phyloP scores from a whole-genome alignment of 1,139 yeast genomes.

The Ashbya aceris region DNA sequence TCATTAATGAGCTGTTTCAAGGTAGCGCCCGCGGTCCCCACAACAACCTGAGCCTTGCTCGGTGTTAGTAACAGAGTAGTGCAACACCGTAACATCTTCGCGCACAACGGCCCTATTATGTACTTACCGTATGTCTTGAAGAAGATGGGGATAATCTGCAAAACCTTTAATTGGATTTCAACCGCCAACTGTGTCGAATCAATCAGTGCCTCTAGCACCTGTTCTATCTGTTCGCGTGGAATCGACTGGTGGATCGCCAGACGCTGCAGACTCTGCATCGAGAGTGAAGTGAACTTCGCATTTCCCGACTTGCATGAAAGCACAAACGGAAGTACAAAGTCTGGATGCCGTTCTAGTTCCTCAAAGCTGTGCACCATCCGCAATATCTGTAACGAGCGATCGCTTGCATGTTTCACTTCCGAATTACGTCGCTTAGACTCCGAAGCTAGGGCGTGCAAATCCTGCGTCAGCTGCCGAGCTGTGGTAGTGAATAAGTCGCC shows the following conservation, averaged over 20 bases:
- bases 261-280: conserved; percentile 60
- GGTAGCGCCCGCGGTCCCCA: conserved; percentile 91
- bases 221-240: conserved; percentile 42
- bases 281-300: conserved; percentile 60
- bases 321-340: conserved; percentile 60
- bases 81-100: conserved; percentile 59
- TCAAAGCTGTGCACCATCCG: conserved; percentile 31
- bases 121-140: conserved; percentile 51
- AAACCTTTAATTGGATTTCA: conserved; percentile 79
- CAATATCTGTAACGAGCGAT: conserved; percentile 44
- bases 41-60: conserved; percentile 65
- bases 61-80: conserved; percentile 54
- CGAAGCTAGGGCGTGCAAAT: conserved; percentile 48
- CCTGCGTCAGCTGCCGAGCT: conserved; percentile 42
- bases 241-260: conserved; percentile 45
- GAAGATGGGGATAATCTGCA: conserved; percentile 73
- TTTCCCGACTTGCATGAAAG: conserved; percentile 67
- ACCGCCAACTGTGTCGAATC: conserved; percentile 71
- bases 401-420: conserved; percentile 60
- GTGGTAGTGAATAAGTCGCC: conserved; percentile 13
- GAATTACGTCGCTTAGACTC: conserved; percentile 65
- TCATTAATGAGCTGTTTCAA: conserved; percentile 74
- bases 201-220: conserved; percentile 53
- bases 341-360: conserved; percentile 32
- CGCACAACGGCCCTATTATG: conserved; percentile 48